Evolutionary conservation across 73 alveolate genomes (phyloP), one percentile per base, ranked within the genome.

Genomic region (Tetrahymena elliotti): DNA sequence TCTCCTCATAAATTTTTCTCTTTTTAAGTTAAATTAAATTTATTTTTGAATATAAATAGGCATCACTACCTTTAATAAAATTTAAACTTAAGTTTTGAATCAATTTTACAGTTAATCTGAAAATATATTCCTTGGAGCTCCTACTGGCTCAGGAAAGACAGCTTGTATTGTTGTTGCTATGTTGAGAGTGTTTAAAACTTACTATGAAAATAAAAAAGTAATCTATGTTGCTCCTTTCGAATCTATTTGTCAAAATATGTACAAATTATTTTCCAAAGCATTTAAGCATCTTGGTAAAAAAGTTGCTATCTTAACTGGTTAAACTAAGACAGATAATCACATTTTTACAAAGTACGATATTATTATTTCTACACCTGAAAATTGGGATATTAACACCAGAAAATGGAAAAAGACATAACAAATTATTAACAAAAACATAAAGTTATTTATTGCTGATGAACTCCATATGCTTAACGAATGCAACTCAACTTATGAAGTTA

Each of bases 51-150:
- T 47, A 47, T 12, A 47, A 12, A 8, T 47, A 47, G 82, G 82
- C 13, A 47, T 97, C 84, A 95, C 94, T 38, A 93, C 84, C 82
- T 97, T 99, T 96, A 98, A 98, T 95, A 96, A 98, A 54, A 97
- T 99, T 36, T 98, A 98, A 96, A 99, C 99, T 35, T 99, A 99
- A 97, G 96, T 97, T 22, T 98, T 99, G 95, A 93, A 97, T 94
- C 93, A 97, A 84, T 93, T 98, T 39, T 97, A 97, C 96, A 54
- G 97, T 94, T 96, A 97, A 94, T 97, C 98, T 94, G 99, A 99
- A 93, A 98, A 98, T 53, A 94, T 99, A 36, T 97, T 99, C 93
- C 88, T 98, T 35, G 99, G 99, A 11, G 99, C 99, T 15, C 98
- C 99, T 18, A 96, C 98, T 68, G 98, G 99, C 38, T 95, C 98